Evolutionary conservation across 257 asterid species (phyloP), one percentile per base, ranked within the genome.

Genomic region (Fraxinus excelsior): DNA sequence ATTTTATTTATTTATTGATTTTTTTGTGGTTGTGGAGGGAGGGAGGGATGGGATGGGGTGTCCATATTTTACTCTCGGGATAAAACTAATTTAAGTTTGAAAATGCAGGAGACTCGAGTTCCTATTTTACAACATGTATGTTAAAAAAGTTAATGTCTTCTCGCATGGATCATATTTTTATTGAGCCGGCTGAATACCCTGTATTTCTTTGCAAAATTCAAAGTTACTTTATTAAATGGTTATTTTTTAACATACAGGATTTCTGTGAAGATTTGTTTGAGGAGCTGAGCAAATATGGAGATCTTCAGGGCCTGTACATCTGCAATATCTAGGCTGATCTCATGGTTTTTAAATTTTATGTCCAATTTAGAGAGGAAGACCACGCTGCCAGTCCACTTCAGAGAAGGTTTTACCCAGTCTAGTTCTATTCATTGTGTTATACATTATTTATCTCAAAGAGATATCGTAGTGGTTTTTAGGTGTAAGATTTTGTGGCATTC

Each of bases 251-350:
- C 62, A 18, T 53, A 60, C 78, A 90, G 94, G 96, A 92, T 83
- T 92, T 92, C 90, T 92, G 90, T 68, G 94, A 92, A 79, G 96
- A 89, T 85, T 80, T 92, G 85, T 91, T 89, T 80, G 90, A 87
- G 83, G 97, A 92, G 85, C 92, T 92, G 79, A 91, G 97, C 88
- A 92, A 92, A 89, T 90, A 89, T 76, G 97, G 96, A 56, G 96
- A 92, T 78, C 78, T 92, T 82, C 93, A 92, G 84, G 87, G 91
- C 83, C 92, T 92, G 67, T 90, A 92, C 75, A 92, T 90, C 79
- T 92, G 97, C 68, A 93, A 92, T 76, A 90, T 90, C 78, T 81
- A 89, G 88, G 97, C 97, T 73, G 97, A 92, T 84, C 97, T 90
- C 85, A 92, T 92, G 96, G 97, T 92, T 53, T 93, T 96, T 35